Percentiles rank a stretch among this genome's conserved stretches.
Evolutionary conservation across 495 filamentous ascomycete species (phyloP).

Genomic region (Tuber indicum): DNA sequence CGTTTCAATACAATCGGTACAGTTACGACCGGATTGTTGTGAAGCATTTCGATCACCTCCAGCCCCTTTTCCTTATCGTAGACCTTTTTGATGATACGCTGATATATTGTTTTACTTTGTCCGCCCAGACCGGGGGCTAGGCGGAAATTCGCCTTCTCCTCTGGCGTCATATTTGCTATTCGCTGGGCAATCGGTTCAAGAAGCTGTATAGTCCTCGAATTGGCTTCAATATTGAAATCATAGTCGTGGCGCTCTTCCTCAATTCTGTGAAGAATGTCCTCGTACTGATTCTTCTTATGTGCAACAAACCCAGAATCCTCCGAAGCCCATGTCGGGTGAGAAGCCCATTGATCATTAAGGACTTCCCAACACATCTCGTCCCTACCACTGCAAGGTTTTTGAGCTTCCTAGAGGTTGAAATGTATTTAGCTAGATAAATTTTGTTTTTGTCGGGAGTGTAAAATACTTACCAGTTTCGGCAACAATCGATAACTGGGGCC

Average conservation of each 20-base stretch:
- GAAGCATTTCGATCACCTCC: conserved; percentile 74
- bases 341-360: conserved; percentile 96
- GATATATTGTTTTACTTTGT: conserved; percentile 91
- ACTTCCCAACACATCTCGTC: conserved; percentile 88
- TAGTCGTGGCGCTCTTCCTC: conserved; percentile 99
- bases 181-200: conserved; percentile 89
- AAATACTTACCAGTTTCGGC: conserved; percentile 60
- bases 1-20: conserved; percentile 79
- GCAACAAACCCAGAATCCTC: conserved; percentile 98
- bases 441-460: neutral
- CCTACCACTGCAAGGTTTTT: conserved; percentile 82
- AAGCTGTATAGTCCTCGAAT: conserved; percentile 83
- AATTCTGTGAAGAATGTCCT: conserved; percentile 88
- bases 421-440: conserved; percentile 11
- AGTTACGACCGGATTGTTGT: conserved; percentile 70
- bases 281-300: conserved; percentile 88
- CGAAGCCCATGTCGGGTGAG: conserved; percentile 97
- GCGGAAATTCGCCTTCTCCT: conserved; percentile 64
- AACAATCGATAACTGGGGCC: conserved; percentile 92
- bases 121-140: conserved; percentile 80
- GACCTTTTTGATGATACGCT: conserved; percentile 96
- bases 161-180: conserved; percentile 64
- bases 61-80: conserved; percentile 79
- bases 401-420: conserved; percentile 54
- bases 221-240: conserved; percentile 95